Percentiles rank a stretch among this genome's conserved stretches.
phyloP scores from a whole-genome alignment of 306 rosid genomes.

The Psophocarpus tetragonolobus region DNA sequence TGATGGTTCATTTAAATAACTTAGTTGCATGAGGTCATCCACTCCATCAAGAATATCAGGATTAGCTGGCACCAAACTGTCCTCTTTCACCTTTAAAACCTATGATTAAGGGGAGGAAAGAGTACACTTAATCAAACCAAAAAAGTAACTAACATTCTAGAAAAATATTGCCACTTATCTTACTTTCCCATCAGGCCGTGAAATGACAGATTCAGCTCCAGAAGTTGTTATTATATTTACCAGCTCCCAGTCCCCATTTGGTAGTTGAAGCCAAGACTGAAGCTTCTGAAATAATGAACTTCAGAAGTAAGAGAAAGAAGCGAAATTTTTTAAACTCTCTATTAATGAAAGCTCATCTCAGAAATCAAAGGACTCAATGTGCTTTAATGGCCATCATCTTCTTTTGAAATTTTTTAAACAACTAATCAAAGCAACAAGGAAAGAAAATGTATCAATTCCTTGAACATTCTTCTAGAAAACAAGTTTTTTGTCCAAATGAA shows the following conservation, averaged over 20 bases:
- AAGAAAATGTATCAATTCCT: slow-evolving; percentile 2
- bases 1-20: slow-evolving; percentile 95
- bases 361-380: background rate
- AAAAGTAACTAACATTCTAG: background rate
- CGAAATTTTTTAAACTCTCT: slow-evolving; percentile 12
- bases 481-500: slow-evolving; percentile 1
- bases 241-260: slow-evolving; percentile 86
- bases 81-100: slow-evolving; percentile 80
- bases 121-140: slow-evolving; percentile 22
- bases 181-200: slow-evolving; percentile 81
- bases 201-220: slow-evolving; percentile 68
- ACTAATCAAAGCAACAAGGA: background rate
- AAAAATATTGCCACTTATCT: slow-evolving; percentile 34
- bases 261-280: slow-evolving; percentile 90
- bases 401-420: background rate
- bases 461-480: slow-evolving; percentile 4
- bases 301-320: slow-evolving; percentile 27
- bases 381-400: background rate
- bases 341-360: slow-evolving; percentile 23
- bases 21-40: slow-evolving; percentile 98
- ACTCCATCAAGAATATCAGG: slow-evolving; percentile 98
- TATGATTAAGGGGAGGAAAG: slow-evolving; percentile 30
- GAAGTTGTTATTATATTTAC: slow-evolving; percentile 69
- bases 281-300: slow-evolving; percentile 69
- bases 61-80: slow-evolving; percentile 82